Evolutionary conservation across 345 rosid species (phyloP).

Genomic region (Corchorus capsularis): DNA sequence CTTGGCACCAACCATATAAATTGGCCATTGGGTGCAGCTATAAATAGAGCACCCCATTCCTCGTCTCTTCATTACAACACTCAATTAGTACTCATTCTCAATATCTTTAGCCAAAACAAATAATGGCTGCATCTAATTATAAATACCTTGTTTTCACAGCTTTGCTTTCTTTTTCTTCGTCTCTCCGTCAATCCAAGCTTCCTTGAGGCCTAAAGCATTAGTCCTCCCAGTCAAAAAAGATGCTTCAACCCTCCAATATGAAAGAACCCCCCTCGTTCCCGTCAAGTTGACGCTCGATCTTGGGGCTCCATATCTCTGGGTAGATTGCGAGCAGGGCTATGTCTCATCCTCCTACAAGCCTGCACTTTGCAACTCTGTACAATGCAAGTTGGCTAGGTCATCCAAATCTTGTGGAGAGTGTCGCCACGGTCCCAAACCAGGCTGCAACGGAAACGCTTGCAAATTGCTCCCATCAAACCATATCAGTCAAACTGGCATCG

Average conservation of each 20-base stretch:
- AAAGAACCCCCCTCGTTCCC: conserved; percentile 28
- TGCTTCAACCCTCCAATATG: conserved; percentile 22
- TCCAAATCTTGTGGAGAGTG: conserved; percentile 30
- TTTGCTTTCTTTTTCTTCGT: not conserved
- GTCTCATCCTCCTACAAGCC: conserved; percentile 47
- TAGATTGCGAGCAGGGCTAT: conserved; percentile 43
- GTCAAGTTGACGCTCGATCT: conserved; percentile 32
- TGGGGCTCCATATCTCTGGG: conserved; percentile 51
- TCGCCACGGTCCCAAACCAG: conserved; percentile 36
- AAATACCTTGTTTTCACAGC: not conserved
- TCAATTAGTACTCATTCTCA: too few species aligned
- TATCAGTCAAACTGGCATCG: not conserved
- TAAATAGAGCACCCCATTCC: not conserved
- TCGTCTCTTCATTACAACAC: not conserved
- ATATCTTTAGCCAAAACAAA: not conserved
- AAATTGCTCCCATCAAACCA: conserved; percentile 39
- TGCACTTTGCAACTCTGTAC: conserved; percentile 35
- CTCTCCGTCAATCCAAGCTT: conserved; percentile 8
- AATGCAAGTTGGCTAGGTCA: conserved; percentile 38
- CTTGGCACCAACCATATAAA: not conserved
- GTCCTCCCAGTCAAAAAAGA: conserved; percentile 30
- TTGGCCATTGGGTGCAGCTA: not conserved
- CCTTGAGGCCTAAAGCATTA: conserved; percentile 22
- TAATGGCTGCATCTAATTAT: not conserved
- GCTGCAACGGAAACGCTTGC: conserved; percentile 54